phyloP scores from a whole-genome alignment of 768 basidiomycete genomes.

The Aureoboletus auriporus region DNA sequence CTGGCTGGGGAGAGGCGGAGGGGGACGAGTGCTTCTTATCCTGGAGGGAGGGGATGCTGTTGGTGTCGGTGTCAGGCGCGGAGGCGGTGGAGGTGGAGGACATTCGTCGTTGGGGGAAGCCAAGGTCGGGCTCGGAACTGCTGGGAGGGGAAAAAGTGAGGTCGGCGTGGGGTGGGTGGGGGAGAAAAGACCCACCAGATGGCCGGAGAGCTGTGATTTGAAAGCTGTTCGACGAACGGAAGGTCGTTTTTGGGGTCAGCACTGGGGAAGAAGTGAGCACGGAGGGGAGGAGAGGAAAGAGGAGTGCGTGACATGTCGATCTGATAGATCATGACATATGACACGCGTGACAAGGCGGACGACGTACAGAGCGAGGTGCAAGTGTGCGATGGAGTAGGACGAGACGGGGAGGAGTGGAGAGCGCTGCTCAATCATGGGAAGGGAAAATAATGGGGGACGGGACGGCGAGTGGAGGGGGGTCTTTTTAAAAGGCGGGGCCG shows the following conservation, averaged over 20 bases:
- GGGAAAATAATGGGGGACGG: slow-evolving; percentile 1
- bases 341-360: slow-evolving; percentile 14
- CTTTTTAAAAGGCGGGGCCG: slow-evolving; percentile 18
- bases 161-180: slow-evolving; percentile 12
- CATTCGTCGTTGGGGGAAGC: slow-evolving; percentile 64
- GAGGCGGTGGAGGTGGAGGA: slow-evolving; percentile 66
- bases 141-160: slow-evolving; percentile 11
- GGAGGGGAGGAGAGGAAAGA: background rate
- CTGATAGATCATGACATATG: slow-evolving; percentile 30
- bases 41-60: slow-evolving; percentile 50
- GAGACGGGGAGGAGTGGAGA: slow-evolving; percentile 40
- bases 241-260: slow-evolving; percentile 41
- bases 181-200: slow-evolving; percentile 38
- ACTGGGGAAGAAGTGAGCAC: slow-evolving; percentile 10
- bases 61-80: slow-evolving; percentile 56
- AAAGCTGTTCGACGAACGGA: slow-evolving; percentile 43
- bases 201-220: slow-evolving; percentile 43
- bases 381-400: slow-evolving; percentile 59
- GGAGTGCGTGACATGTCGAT: slow-evolving; percentile 22
- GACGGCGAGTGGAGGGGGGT: slow-evolving; percentile 3
- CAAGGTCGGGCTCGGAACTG: slow-evolving; percentile 47
- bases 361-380: slow-evolving; percentile 58
- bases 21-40: slow-evolving; percentile 62
- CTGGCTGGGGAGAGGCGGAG: slow-evolving; percentile 45
- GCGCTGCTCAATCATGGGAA: slow-evolving; percentile 55